phyloP scores from a whole-genome alignment of 2,329 filamentous ascomycete genomes.

The Gaeumannomyces tritici region DNA sequence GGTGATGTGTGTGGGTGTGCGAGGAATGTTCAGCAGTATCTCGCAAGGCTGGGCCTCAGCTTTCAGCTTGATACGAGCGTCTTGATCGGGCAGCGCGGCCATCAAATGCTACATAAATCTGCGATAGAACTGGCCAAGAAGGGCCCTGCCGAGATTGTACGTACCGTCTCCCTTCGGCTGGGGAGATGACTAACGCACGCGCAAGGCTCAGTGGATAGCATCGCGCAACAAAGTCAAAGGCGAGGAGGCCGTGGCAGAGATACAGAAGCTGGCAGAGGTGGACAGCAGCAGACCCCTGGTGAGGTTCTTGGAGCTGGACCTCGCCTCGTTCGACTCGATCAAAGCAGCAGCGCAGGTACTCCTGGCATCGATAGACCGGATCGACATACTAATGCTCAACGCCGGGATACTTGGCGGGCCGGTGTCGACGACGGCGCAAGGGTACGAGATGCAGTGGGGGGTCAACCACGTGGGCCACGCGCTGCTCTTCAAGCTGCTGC shows the following conservation, averaged over 20 bases:
- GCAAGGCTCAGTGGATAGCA: too few relatives aligned
- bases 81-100: too few relatives aligned
- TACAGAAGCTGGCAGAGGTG: conserved; percentile 21
- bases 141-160: conserved; percentile 18
- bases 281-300: conserved; percentile 7
- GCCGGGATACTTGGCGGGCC: conserved; percentile 31
- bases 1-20: too few relatives aligned
- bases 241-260: conserved; percentile 33
- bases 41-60: too few relatives aligned
- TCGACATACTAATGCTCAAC: conserved; percentile 37
- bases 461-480: conserved; percentile 39
- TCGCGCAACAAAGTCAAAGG: conserved; percentile 24
- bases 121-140: conserved; percentile 31
- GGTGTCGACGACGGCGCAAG: conserved; percentile 25
- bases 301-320: neutral
- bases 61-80: too few relatives aligned
- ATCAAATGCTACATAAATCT: too few relatives aligned
- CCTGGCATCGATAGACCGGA: conserved; percentile 15
- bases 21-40: too few relatives aligned
- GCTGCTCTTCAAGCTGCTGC: conserved; percentile 26
- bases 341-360: conserved; percentile 28
- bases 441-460: conserved; percentile 37
- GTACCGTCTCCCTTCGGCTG: conserved; percentile 12
- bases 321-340: conserved; percentile 14
- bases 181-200: neutral